phyloP scores from a whole-genome alignment of 2,329 filamentous ascomycete genomes.

The Gaeumannomyces tritici region DNA sequence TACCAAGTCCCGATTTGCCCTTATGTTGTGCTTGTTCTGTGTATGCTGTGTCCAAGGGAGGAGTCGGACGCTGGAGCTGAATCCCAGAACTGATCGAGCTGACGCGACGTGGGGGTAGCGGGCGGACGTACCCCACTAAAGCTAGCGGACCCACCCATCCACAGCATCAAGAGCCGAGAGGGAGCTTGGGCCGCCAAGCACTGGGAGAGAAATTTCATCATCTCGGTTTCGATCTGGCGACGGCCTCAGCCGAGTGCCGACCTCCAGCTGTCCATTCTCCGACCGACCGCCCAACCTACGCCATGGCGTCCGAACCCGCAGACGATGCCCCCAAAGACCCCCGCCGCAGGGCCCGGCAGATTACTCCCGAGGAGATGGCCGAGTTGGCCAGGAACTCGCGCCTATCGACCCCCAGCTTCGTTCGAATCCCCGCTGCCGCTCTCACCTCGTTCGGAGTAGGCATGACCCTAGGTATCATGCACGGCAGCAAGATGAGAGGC shows the following conservation, averaged over 20 bases:
- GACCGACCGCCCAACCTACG: no score
- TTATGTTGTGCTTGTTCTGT: no score
- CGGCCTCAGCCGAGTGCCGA: neutral
- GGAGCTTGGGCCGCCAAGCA: conserved; percentile 11
- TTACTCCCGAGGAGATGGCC: conserved; percentile 19
- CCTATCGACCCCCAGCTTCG: conserved; percentile 52
- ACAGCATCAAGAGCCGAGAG: neutral
- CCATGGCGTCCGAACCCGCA: neutral
- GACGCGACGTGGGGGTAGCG: neutral
- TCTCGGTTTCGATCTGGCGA: neutral
- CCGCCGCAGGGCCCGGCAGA: neutral
- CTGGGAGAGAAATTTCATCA: neutral
- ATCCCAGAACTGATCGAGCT: no score
- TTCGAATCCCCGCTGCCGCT: conserved; percentile 58
- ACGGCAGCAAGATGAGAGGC: conserved; percentile 64
- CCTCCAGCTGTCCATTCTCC: neutral
- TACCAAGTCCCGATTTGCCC: no score
- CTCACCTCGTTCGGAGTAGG: conserved; percentile 58
- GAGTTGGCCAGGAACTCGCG: conserved; percentile 31
- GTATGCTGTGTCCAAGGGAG: no score
- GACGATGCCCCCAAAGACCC: neutral
- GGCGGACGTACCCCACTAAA: neutral
- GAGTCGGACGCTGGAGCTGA: no score
- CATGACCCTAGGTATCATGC: conserved; percentile 57
- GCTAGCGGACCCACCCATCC: neutral